Evolutionary conservation across 257 asterid genomes (phyloP).

Genomic region (Gentiana dahurica): DNA sequence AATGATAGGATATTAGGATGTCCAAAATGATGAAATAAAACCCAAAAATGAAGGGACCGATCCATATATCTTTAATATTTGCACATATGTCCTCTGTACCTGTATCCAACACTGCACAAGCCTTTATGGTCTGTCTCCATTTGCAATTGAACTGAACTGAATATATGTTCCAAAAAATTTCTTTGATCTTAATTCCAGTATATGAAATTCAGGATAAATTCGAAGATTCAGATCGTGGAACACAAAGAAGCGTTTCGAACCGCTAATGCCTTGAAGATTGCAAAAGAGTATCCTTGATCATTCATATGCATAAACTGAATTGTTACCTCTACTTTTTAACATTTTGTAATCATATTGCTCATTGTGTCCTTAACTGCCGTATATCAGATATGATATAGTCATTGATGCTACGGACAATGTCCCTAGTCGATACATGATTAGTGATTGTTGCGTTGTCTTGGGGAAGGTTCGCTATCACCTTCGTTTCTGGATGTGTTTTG

Average conservation of each 20-base stretch:
- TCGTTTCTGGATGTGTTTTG: not conserved
- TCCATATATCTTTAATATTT: too few species aligned
- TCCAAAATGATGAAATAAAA: too few species aligned
- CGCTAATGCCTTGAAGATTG: slow-evolving; percentile 73
- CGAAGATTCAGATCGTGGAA: slow-evolving; percentile 60
- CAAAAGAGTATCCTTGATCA: slow-evolving; percentile 46
- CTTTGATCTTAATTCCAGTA: too few species aligned
- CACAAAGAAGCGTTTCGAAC: slow-evolving; percentile 85
- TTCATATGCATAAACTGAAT: not conserved
- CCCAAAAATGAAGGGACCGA: too few species aligned
- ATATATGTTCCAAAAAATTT: too few species aligned
- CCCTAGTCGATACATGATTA: slow-evolving; percentile 97
- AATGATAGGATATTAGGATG: too few species aligned
- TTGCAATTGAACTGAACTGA: too few species aligned
- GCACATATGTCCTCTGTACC: too few species aligned
- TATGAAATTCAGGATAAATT: slow-evolving; percentile 43
- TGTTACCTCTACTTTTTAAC: not conserved
- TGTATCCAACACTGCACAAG: too few species aligned
- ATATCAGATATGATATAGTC: slow-evolving; percentile 73
- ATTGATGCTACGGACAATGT: slow-evolving; percentile 96
- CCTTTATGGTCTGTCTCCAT: too few species aligned
- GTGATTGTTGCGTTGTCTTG: slow-evolving; percentile 82
- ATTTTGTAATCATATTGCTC: slow-evolving; percentile 1
- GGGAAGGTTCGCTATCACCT: slow-evolving; percentile 57
- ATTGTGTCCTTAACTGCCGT: slow-evolving; percentile 17